Evolutionary conservation across 2,329 filamentous ascomycete genomes (phyloP), one percentile per base, ranked within the genome.

Genomic region (Escovopsis sp.): DNA sequence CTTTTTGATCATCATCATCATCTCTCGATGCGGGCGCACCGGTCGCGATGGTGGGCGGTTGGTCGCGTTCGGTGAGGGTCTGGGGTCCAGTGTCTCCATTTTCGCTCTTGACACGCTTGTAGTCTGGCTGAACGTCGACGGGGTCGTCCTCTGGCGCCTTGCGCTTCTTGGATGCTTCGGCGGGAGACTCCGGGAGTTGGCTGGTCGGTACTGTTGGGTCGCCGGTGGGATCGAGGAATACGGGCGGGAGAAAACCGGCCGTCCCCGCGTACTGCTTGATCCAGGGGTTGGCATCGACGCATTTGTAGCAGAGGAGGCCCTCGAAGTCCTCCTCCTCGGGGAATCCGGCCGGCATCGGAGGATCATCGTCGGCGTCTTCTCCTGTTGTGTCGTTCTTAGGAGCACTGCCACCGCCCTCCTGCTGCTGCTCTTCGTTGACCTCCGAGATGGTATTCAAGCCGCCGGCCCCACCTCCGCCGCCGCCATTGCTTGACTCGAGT

Each of bases 291-390:
- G 85, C 74, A 28, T 87, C 76, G 12, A 93, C 70, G 47, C 90
- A 98, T 52, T 93, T 92, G 63, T 90, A 94, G 63, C 90, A 98
- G 27, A 98, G 70, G 49, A 96, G 80, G 19, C 79, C 74, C 35
- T 92, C 85, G 44, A 98, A 98, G 21, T 80, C 76, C 19, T 94
- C 85, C 48, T 96, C 88, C 0, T 70, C 66, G 0, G 90, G 90
- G 45, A 98, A 98, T 1, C 85, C 85, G 0, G 80, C 75, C 1
- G 88, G 88, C 37, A 84, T 63, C 1, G 84, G 82, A 0, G 71
- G 62, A 4, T 76, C 72, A 5, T 73, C 72, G 0, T 72, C 69
- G 0, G 70, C 68, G 0, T 62, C 60, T 1, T 57, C 56, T 1
- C 55, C 56, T 1, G 53, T 55, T 4, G 44, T 44, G 0, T 53